These are phyloP conservation scores for Fusarium musae DNA, from an alignment of 2,329 filamentous ascomycete species.

Conservation along the genomic window DNA sequence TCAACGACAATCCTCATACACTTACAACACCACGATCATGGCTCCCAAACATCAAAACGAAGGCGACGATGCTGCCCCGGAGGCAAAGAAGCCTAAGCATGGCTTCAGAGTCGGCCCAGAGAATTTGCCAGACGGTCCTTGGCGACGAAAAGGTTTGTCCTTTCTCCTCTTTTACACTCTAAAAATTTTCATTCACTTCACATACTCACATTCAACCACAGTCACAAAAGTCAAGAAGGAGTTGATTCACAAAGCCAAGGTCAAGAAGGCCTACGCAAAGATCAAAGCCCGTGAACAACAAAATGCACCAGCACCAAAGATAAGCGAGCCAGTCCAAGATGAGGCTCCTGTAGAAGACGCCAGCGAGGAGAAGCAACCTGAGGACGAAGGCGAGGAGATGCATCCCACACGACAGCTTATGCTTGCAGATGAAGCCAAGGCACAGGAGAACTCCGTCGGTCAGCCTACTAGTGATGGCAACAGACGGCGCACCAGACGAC, in stretches of 20 bases:
- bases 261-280: constrained; percentile 93
- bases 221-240: constrained; percentile 90
- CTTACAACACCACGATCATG: constrained; percentile 42
- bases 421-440: constrained; percentile 53
- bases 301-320: constrained; percentile 34
- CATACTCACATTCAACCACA: constrained; percentile 50
- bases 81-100: constrained; percentile 66
- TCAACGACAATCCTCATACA: constrained; percentile 34
- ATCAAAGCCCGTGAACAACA: constrained; percentile 69
- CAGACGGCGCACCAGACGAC: constrained; percentile 53
- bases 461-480: constrained; percentile 46
- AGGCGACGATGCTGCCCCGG: constrained; percentile 47
- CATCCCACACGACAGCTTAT: constrained; percentile 55
- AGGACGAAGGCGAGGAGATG: constrained; percentile 43
- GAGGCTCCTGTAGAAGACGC: constrained; percentile 21
- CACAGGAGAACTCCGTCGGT: constrained; percentile 45
- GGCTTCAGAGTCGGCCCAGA: constrained; percentile 89
- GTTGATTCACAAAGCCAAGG: constrained; percentile 90
- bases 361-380: constrained; percentile 22
- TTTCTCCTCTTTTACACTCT: background rate
- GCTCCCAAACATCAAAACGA: constrained; percentile 48
- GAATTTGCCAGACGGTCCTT: constrained; percentile 89
- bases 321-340: constrained; percentile 21
- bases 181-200: constrained; percentile 32
- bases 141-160: constrained; percentile 76